Conservation (phyloP, 2,329 filamentous ascomycete species). For the Periglandula ipomoeae region DNA sequence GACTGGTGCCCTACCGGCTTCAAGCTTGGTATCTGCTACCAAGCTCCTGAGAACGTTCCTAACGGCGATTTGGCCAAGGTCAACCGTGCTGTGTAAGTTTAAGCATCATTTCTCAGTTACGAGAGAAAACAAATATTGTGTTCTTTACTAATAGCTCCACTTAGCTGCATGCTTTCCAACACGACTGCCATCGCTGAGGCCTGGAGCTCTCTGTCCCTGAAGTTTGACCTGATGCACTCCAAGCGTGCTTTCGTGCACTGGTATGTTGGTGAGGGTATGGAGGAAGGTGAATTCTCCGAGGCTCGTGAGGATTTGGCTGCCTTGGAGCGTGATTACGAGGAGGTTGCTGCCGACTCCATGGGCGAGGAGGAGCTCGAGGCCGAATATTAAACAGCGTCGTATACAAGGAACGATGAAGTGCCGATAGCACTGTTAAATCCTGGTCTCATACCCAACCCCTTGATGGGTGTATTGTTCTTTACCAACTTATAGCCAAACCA, state of each 20-base stretch:
- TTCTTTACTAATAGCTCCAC: constrained; percentile 15
- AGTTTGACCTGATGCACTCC: constrained; percentile 99
- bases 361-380: constrained; percentile 81
- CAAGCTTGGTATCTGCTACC: constrained; percentile 99
- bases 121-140: background rate
- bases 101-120: background rate
- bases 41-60: constrained; percentile 89
- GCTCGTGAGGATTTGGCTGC: constrained; percentile 97
- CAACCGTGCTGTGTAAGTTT: constrained; percentile 88
- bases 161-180: constrained; percentile 94
- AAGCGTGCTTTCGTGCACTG: constrained; percentile 99
- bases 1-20: constrained; percentile 99
- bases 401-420: constrained; percentile 4
- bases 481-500: constrained; percentile 26
- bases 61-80: constrained; percentile 97
- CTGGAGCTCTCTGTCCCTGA: constrained; percentile 91
- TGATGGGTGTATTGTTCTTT: constrained; percentile 29
- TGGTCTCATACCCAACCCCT: constrained; percentile 17
- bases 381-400: constrained; percentile 62
- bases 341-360: constrained; percentile 90
- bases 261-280: constrained; percentile 99
- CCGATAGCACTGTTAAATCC: constrained; percentile 11
- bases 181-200: constrained; percentile 98
- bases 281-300: constrained; percentile 99
- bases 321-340: constrained; percentile 96